These are phyloP conservation scores for Platanus orientalis DNA, from an alignment of 164 flowering plant genomes.

Conservation along the genomic window DNA sequence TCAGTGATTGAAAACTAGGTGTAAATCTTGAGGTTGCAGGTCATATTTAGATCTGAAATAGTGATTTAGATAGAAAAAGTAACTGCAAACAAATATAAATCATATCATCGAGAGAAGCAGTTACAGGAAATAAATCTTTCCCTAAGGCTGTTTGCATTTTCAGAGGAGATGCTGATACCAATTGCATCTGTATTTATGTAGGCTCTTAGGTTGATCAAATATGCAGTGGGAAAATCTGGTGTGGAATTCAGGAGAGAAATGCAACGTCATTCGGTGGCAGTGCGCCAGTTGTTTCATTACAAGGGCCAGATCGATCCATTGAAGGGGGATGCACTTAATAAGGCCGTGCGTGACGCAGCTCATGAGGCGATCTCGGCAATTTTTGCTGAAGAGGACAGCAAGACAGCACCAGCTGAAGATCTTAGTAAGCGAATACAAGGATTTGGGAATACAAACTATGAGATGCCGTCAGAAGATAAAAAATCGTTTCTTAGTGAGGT, in stretches of 20 bases:
- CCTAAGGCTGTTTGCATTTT: not conserved
- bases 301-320: conserved; percentile 84
- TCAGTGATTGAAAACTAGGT: not conserved
- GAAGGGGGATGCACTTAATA: conserved; percentile 94
- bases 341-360: conserved; percentile 89
- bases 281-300: conserved; percentile 82
- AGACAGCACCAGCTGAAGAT: conserved; percentile 57
- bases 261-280: conserved; percentile 83
- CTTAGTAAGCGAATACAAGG: conserved; percentile 76
- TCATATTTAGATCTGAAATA: not conserved
- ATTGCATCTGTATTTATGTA: conserved; percentile 23
- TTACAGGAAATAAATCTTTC: not conserved
- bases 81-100: not conserved
- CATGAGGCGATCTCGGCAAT: conserved; percentile 80
- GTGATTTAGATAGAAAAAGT: not conserved
- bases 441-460: conserved; percentile 84
- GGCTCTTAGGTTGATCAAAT: conserved; percentile 92
- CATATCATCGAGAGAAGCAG: not conserved
- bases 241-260: conserved; percentile 93
- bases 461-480: conserved; percentile 67
- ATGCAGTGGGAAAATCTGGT: conserved; percentile 91
- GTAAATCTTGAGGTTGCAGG: no score
- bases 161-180: not conserved
- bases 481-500: conserved; percentile 93
- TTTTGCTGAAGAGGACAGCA: conserved; percentile 66